Conservation (phyloP, 805 yeast genomes). For the Wickerhamomyces kurtzmanii region DNA sequence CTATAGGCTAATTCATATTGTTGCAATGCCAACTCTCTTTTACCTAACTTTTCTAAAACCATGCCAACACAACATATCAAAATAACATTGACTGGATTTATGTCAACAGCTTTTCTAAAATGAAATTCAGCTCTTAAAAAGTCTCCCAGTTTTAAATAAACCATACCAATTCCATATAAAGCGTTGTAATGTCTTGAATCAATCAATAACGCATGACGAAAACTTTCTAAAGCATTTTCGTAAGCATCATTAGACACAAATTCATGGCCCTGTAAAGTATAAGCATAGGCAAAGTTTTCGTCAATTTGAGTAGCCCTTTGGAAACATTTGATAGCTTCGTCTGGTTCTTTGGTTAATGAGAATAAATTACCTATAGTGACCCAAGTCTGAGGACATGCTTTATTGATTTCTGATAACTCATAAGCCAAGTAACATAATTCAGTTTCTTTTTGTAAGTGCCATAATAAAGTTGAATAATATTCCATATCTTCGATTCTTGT, state of each 20-base stretch:
- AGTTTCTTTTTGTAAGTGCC: slow-evolving; percentile 83
- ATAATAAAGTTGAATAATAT: slow-evolving; percentile 75
- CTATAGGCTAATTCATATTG: slow-evolving; percentile 79
- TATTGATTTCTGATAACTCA: slow-evolving; percentile 60
- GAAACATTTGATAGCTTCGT: slow-evolving; percentile 84
- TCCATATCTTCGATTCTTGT: slow-evolving; percentile 87
- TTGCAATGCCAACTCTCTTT: slow-evolving; percentile 60
- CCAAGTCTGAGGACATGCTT: slow-evolving; percentile 80
- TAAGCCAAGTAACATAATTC: slow-evolving; percentile 77
- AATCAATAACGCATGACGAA: slow-evolving; percentile 64
- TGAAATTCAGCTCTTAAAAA: slow-evolving; percentile 76
- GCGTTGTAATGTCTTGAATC: slow-evolving; percentile 90
- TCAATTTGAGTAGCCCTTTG: slow-evolving; percentile 65
- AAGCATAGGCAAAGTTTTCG: slow-evolving; percentile 73
- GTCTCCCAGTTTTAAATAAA: slow-evolving; percentile 78
- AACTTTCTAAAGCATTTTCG: slow-evolving; percentile 79
- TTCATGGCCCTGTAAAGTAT: slow-evolving; percentile 92
- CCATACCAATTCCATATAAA: slow-evolving; percentile 93
- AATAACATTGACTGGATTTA: slow-evolving; percentile 86
- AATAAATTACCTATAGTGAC: slow-evolving; percentile 84
- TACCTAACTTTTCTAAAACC: slow-evolving; percentile 72
- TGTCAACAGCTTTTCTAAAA: slow-evolving; percentile 77
- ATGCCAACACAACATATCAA: slow-evolving; percentile 90
- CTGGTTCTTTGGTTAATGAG: slow-evolving; percentile 75
- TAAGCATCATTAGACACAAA: slow-evolving; percentile 79